These are phyloP conservation scores for Wallacemonas sp. DNA, from an alignment of 208 protist species.

Conservation along the genomic window DNA sequence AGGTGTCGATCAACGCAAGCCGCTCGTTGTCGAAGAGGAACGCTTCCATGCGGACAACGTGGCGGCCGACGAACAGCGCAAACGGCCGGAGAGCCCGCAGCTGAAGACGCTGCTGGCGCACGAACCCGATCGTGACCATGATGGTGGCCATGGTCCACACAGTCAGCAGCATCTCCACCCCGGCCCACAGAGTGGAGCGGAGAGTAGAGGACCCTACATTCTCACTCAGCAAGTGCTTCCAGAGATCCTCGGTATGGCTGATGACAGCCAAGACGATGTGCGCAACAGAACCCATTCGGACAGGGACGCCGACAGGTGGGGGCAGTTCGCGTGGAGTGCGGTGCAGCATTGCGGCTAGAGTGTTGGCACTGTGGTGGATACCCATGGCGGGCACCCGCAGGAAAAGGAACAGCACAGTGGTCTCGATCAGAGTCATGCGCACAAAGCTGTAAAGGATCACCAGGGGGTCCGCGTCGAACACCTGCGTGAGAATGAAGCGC, in stretches of 20 bases:
- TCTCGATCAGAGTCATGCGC: slow-evolving; percentile 46
- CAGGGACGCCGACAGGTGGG: not conserved
- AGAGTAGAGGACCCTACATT: too few species aligned
- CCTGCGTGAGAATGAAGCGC: slow-evolving; percentile 59
- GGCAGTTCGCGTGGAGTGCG: not conserved
- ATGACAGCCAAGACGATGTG: too few species aligned
- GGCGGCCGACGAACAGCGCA: slow-evolving; percentile 36
- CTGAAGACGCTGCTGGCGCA: slow-evolving; percentile 51
- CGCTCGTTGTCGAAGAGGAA: slow-evolving; percentile 72
- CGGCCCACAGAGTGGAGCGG: too few species aligned
- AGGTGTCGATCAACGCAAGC: slow-evolving; percentile 32
- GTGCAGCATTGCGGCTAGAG: not conserved
- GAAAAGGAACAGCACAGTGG: slow-evolving; percentile 58
- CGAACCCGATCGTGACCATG: slow-evolving; percentile 26
- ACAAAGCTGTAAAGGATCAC: slow-evolving; percentile 48
- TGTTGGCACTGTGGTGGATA: slow-evolving; percentile 5
- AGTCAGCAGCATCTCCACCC: slow-evolving; percentile 19
- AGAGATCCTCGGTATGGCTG: too few species aligned
- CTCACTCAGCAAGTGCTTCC: too few species aligned
- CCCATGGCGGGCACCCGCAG: slow-evolving; percentile 33
- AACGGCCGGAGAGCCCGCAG: slow-evolving; percentile 46
- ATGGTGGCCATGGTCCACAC: slow-evolving; percentile 23
- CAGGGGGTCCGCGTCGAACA: slow-evolving; percentile 63
- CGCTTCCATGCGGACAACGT: slow-evolving; percentile 51
- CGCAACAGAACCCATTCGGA: too few species aligned